phyloP scores from a whole-genome alignment of 2,329 filamentous ascomycete species.

The Beauveria varroae region DNA sequence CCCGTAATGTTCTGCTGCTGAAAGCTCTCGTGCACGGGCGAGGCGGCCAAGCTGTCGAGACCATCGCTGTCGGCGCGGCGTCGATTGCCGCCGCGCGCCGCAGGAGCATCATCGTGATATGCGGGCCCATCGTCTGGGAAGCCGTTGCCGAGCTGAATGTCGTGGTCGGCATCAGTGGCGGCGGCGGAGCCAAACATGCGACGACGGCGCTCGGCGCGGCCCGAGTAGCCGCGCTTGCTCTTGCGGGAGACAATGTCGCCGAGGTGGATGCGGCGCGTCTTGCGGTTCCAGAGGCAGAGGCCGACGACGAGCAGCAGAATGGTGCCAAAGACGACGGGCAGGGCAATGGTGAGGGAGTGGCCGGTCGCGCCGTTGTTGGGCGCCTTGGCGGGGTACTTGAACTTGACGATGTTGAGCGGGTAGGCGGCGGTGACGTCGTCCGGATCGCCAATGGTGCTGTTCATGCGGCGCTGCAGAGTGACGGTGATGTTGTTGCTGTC shows the following conservation, averaged over 20 bases:
- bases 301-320: conserved; percentile 43
- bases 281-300: conserved; percentile 48
- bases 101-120: conserved; percentile 32
- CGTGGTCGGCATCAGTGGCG: conserved; percentile 26
- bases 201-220: conserved; percentile 30
- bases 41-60: conserved; percentile 41
- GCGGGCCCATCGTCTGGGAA: conserved; percentile 20
- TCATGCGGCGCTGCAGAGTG: conserved; percentile 32
- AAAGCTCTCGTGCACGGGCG: conserved; percentile 35
- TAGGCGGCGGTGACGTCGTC: conserved; percentile 33
- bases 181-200: conserved; percentile 28
- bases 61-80: conserved; percentile 36
- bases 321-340: conserved; percentile 43
- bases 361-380: conserved; percentile 27
- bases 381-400: conserved; percentile 30
- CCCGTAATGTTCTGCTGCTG: conserved; percentile 29
- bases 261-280: conserved; percentile 40
- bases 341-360: conserved; percentile 42
- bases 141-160: conserved; percentile 34
- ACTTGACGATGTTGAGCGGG: conserved; percentile 27
- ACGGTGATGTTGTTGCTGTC: conserved; percentile 41
- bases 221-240: conserved; percentile 34
- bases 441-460: conserved; percentile 20
- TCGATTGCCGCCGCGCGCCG: neutral
- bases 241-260: conserved; percentile 44